Evolutionary conservation across 1,139 yeast genomes (phyloP), one percentile per base, ranked within the genome.

Genomic region (Saccharomyces hybrid): DNA sequence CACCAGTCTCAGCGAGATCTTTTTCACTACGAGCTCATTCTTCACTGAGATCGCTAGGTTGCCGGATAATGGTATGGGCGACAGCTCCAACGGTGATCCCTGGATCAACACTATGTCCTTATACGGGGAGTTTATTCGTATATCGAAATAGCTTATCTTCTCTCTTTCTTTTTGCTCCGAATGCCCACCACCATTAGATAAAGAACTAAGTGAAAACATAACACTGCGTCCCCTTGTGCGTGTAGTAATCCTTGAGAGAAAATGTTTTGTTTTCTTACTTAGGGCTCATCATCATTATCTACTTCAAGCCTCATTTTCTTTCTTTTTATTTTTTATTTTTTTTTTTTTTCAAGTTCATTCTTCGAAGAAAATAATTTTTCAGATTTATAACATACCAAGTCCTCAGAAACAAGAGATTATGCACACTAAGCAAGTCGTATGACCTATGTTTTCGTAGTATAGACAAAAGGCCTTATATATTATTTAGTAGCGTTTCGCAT

Each of bases 61-160:
- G 0, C 91, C 91, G 28, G 76, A 76, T 32, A 85, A 64, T 2
- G 78, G 73, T 0, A 80, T 73, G 2, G 79, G 73, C 7, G 81
- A 82, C 31, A 83, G 75, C 59, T 84, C 89, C 55, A 73, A 73
- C 50, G 81, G 84, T 31, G 81, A 76, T 0, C 88, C 90, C 54
- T 75, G 74, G 26, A 84, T 73, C 1, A 84, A 58, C 0, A 83
- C 58, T 49, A 80, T 67, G 67, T 83, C 83, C 55, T 80, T 80
- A 64, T 80, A 78, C 0, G 78, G 77, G 0, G 85, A 74, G 55
- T 76, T 76, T 44, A 84, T 58, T 31, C 78, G 56, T 16, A 71
- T 65, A 50, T 70, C 74, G 48, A 66, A 67, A 52, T 65, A 65
- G 7, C 53, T 55, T 38, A 58, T 26, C 28, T 38, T 51, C 51